Evolutionary conservation across 2,329 filamentous ascomycete species (phyloP).

Genomic region (Botryosphaeria dothidea): DNA sequence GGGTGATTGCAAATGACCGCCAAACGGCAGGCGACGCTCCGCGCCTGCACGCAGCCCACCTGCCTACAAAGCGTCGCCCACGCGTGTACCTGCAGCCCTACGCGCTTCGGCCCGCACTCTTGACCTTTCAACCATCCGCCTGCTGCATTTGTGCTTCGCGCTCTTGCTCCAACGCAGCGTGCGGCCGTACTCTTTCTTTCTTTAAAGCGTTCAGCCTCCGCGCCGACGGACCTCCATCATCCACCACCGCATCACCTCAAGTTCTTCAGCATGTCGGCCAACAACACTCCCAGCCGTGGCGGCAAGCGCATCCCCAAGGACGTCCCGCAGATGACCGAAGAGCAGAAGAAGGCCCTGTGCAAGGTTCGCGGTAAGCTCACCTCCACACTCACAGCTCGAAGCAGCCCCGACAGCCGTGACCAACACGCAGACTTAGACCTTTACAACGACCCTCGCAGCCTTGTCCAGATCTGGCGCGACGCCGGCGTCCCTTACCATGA

Average conservation of each 20-base stretch:
- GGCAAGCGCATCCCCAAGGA: not conserved
- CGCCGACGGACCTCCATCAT: not conserved
- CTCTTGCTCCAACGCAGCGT: too few species aligned
- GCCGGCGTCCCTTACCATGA: not conserved
- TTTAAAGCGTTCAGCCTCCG: too few species aligned
- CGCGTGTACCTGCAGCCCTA: too few species aligned
- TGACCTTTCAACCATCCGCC: too few species aligned
- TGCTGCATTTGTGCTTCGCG: too few species aligned
- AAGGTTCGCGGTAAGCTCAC: not conserved
- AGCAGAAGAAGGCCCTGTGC: not conserved
- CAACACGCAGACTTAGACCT: not conserved
- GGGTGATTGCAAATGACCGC: too few species aligned
- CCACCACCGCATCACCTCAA: not conserved
- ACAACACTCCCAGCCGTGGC: not conserved
- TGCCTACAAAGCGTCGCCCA: too few species aligned
- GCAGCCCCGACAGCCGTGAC: not conserved
- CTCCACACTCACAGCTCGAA: not conserved
- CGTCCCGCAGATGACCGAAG: not conserved
- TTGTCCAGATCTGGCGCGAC: slow-evolving; percentile 7
- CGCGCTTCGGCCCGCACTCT: too few species aligned
- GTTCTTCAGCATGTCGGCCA: not conserved
- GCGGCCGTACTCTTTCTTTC: too few species aligned
- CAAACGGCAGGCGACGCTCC: too few species aligned
- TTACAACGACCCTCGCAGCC: slow-evolving; percentile 9
- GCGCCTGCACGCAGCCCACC: too few species aligned